Conservation (phyloP, 371 early-diverging fungal species). For the Dipsacomyces acuminosporus region DNA sequence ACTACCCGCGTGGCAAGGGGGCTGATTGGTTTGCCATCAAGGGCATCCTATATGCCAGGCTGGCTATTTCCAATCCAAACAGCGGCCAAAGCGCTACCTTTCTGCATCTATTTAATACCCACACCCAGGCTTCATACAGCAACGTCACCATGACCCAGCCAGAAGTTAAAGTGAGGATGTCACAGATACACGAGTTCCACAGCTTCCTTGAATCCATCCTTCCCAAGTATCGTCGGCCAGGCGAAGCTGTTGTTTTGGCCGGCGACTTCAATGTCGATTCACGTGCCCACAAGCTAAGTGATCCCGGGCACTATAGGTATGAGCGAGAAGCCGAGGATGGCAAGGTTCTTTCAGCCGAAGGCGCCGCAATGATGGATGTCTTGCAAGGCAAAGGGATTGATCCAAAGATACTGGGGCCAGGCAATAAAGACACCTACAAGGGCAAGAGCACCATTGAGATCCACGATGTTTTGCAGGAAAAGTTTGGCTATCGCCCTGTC, state of each 20-base stretch:
- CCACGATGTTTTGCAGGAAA: conserved; percentile 54
- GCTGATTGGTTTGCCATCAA: conserved; percentile 69
- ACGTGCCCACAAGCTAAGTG: conserved; percentile 49
- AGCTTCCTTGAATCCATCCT: conserved; percentile 55
- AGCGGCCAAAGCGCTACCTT: no score
- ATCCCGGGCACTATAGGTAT: conserved; percentile 30
- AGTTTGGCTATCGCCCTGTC: conserved; percentile 66
- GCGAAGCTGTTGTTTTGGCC: conserved; percentile 57
- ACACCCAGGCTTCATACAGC: conserved; percentile 73
- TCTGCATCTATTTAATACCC: conserved; percentile 74
- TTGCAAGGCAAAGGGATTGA: conserved; percentile 57
- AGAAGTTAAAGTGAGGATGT: conserved; percentile 53
- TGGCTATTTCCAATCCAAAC: conserved; percentile 53
- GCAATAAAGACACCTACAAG: conserved; percentile 37
- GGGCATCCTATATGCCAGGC: conserved; percentile 72
- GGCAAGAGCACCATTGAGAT: conserved; percentile 33
- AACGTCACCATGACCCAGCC: conserved; percentile 49
- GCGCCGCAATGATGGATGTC: conserved; percentile 61
- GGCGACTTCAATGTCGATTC: conserved; percentile 78
- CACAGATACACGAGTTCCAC: conserved; percentile 59
- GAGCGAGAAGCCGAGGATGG: conserved; percentile 48
- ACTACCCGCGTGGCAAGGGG: conserved; percentile 63
- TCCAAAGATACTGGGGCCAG: conserved; percentile 36
- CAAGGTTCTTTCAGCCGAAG: conserved; percentile 52
- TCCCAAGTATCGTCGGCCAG: conserved; percentile 40